These are phyloP conservation scores for Daphne laureola DNA, from an alignment of 441 rosid genomes.

Conservation along the genomic window DNA sequence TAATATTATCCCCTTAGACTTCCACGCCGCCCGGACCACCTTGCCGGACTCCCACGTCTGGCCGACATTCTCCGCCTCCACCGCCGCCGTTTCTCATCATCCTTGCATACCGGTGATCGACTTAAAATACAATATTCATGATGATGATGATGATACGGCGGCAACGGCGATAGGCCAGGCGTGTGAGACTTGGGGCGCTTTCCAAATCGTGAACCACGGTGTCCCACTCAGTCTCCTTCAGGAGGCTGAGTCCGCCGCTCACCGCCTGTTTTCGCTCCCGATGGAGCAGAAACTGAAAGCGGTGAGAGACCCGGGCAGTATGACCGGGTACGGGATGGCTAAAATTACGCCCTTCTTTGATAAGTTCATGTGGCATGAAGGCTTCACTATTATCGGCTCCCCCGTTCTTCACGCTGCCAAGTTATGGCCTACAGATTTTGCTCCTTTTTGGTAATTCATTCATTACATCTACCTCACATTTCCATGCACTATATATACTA, in stretches of 20 bases:
- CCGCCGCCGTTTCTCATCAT: constrained; percentile 6
- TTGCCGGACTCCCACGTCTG: constrained; percentile 27
- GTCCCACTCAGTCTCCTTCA: constrained; percentile 16
- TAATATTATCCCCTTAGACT: constrained; percentile 38
- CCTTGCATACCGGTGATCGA: constrained; percentile 22
- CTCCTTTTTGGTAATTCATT: constrained; percentile 26
- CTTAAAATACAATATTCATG: constrained; percentile 13
- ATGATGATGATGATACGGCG: not conserved
- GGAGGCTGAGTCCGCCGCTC: constrained; percentile 20
- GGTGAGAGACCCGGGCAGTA: constrained; percentile 20
- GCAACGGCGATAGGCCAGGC: constrained; percentile 14
- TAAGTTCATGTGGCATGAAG: constrained; percentile 42
- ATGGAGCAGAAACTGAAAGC: constrained; percentile 26
- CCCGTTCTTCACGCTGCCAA: constrained; percentile 24
- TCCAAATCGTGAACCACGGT: constrained; percentile 29
- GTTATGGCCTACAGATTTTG: constrained; percentile 27
- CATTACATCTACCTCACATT: not conserved
- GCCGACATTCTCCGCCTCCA: constrained; percentile 6
- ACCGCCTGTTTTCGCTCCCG: constrained; percentile 31
- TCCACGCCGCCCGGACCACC: constrained; percentile 14
- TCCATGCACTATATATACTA: no score
- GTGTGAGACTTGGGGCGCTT: constrained; percentile 33
- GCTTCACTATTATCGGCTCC: constrained; percentile 31
- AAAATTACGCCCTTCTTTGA: constrained; percentile 28
- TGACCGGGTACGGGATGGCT: constrained; percentile 34